Base-by-base conservation (phyloP, 2,329 filamentous ascomycete species). In the Chaetoscypha palmicola region DNA sequence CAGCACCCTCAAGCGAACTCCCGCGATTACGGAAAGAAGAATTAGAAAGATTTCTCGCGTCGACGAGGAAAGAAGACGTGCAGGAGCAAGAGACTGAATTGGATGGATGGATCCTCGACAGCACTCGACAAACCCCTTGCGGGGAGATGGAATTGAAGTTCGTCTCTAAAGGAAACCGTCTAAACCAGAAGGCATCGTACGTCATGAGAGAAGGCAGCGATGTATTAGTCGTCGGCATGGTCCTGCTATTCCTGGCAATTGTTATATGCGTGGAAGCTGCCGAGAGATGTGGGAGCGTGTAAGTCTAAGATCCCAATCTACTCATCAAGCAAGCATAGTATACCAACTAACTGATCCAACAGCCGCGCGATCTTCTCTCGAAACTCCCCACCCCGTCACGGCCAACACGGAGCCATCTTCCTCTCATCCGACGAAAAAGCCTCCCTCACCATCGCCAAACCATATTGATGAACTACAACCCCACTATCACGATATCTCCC, bases 221-320 rank as follows among this genome's bases (percentile, higher is more conserved):
- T 48, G 39, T 58, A n/a, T 36, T 59, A 30, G 55, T 59, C 5
- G 56, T 60, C 5, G 56, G 53, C 1, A 55, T 60, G 20, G 58
- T 60, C 19, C 20, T 60, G 1, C 19, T 59, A 2, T 60, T 60
- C 31, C 31, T 60, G 20, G 31, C 45, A 2, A 49, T 52, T 4
- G 56, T 59, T 1, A 45, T 58, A 4, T 41, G 49, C 17, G 26
- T 57, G 23, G 58, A 60, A 30, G 47, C 48, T 3, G 43, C 49
- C 17, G 54, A 56, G 49, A 49, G 45, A 35, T 38, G 50, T 38
- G 44, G 45, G 9, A 41, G 47, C 42, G 34, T 51, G 56, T 58
- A 40, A 41, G 53, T 53, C 34, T n/a, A n/a, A n/a, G 21, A 10
- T 16, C 28, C 38, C 21, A 17, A 21, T 23, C 3, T 16, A 3